Evolutionary conservation across 2,329 filamentous ascomycete genomes (phyloP), one percentile per base, ranked within the genome.

Genomic region (Trichophyton equinum): DNA sequence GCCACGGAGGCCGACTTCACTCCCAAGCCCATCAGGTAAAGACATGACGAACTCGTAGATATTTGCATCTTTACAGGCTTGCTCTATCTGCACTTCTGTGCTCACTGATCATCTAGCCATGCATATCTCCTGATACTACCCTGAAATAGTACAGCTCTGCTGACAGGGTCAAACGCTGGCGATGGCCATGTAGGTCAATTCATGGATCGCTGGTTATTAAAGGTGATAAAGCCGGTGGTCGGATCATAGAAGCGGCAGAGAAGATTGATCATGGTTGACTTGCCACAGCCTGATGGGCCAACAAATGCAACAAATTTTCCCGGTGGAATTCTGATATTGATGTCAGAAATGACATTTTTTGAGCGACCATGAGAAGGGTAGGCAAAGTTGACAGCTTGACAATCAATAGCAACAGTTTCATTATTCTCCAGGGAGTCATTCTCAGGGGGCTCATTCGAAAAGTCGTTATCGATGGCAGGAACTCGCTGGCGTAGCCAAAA

Each of bases 401-500:
- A 18, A 22, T 30, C 25, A 20, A 22, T n/a, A 36, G 27, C 6
- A 58, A 38, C 1, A 38, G 42, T 74, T 4, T 94, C 67, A 1
- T 74, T 75, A 4, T 49, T 22, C 4, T 49, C 13, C 0, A 22
- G n/a, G 46, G 20, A 49, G 46, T 27, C 20, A 4, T 49, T 20
- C 20, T 2, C 22, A 27, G 8, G 13, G 25, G 46, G 20, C 20
- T 49, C 46, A 15, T 27, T 11, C 25, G 20, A 49, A 25, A 49
- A 49, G 20, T 49, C 20, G 25, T 49, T 49, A 20, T 49, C 20
- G 65, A 97, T 92, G 2, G 77, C 75, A 0, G 92, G 92, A 66
- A 87, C 81, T 62, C 87, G 84, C 69, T 96, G 90, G 67, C 96
- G 91, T 18, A 97, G 80, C 1, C 77, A 84, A 75, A 94, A 92